These are phyloP conservation scores for Wickerhamomyces strasburgensis DNA, from an alignment of 805 yeast species.

Conservation along the genomic window DNA sequence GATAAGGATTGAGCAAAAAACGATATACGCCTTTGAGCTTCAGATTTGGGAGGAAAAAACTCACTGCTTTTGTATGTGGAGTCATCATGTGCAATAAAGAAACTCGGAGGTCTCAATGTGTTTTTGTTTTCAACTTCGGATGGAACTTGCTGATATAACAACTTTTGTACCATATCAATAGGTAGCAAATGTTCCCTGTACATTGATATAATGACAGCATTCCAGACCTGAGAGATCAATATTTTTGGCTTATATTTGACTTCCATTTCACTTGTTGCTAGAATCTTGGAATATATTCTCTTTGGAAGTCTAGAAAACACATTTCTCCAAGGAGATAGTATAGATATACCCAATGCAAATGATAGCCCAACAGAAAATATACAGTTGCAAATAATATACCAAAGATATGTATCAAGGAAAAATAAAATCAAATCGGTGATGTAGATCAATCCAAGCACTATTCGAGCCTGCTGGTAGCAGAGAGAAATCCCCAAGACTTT, in stretches of 20 bases:
- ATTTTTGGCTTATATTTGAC: constrained; percentile 42
- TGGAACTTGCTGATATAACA: constrained; percentile 44
- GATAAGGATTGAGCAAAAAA: constrained; percentile 88
- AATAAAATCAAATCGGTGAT: constrained; percentile 65
- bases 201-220: constrained; percentile 77
- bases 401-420: constrained; percentile 76
- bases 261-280: constrained; percentile 38
- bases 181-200: constrained; percentile 75
- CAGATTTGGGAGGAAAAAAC: constrained; percentile 57
- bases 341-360: constrained; percentile 71
- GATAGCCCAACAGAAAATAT: constrained; percentile 66
- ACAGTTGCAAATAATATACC: constrained; percentile 83
- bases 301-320: constrained; percentile 71
- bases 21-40: constrained; percentile 77
- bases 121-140: constrained; percentile 29
- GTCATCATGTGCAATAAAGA: constrained; percentile 81
- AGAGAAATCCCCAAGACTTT: constrained; percentile 43
- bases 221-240: constrained; percentile 72
- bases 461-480: constrained; percentile 53
- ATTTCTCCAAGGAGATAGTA: constrained; percentile 87
- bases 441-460: constrained; percentile 49
- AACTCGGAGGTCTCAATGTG: constrained; percentile 63
- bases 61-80: constrained; percentile 58
- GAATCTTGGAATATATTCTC: constrained; percentile 66
- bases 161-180: constrained; percentile 62